Base-by-base conservation (phyloP, 805 yeast genomes). In the Nakazawaea anatomiae region DNA sequence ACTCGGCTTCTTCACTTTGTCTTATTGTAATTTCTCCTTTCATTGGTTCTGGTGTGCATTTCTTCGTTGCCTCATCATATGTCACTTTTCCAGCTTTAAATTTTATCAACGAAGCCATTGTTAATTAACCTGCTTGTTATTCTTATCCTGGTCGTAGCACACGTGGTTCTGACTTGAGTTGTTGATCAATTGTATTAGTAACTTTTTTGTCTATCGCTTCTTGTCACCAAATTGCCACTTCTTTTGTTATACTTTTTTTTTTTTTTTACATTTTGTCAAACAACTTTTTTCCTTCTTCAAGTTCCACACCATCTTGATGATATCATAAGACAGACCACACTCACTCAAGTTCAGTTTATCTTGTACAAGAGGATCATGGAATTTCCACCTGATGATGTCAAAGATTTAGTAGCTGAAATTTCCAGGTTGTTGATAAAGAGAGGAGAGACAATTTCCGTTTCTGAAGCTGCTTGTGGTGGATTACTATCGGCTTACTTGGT, bases 391-490 rank as follows among this genome's bases (percentile, higher is more conserved):
- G 64, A 65, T 6, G 80, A 77, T 14, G 70, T 85, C 5, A 64
- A 69, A 41, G 59, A 53, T 28, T 67, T 82, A 8, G 89, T 87
- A 3, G 60, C 62, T 8, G 68, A 73, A 60, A 87, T 89, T 42
- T 83, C 94, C 0, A 66, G 63, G 36, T 70, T 82, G 5, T 72
- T 89, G 28, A 66, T 77, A 18, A 61, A 64, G 18, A 71, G 82
- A 30, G 66, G 74, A 11, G 83, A 84, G 62, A 86, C 96, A 0
- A 68, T 89, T 27, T 87, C 95, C 0, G 85, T 87, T 1, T 82
- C 91, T 5, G 96, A 89, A 60, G 90, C 91, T 2, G 95, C 96
- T 0, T 89, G 96, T 64, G 96, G 96, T 7, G 96, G 96, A 0
- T 73, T 89, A 12, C 69, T 89, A 6, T 83, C 94, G 4, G 87